Base-by-base conservation (phyloP, 192 early-diverging fungal species). In the Podila horticola region DNA sequence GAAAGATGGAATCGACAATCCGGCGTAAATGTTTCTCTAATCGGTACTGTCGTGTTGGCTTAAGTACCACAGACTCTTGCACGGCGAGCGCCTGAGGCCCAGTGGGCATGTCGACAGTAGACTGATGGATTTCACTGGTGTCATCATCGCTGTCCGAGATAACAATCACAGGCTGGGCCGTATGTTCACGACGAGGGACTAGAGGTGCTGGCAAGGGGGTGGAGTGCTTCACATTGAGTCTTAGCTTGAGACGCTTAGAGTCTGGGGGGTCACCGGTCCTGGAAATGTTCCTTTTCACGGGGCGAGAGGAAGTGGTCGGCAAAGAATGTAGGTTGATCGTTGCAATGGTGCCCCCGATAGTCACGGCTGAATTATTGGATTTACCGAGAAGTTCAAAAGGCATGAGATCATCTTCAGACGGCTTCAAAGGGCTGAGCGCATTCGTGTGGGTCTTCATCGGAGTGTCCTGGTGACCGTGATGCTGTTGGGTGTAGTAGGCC, bases 1-100 rank as follows among this genome's bases (percentile, higher is more conserved):
- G 68, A 62, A 70, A 70, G 68, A 70, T 70, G 20, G 58, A 41
- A 26, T 70, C 28, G 30, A 70, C 50, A n/a, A 52, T 11, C 11
- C 33, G 51, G 20, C 52, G 51, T 29, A 66, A n/a, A n/a, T 45
- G 64, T 49, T 66, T 41, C 13, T 50, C 45, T 26, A 51, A 50
- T 34, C 29, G 26, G 29, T 24, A 55, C 52, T 10, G 41, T 45
- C 13, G 41, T 45, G 41, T 12, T 45, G 41, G 41, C 15, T 12
- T 45, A 2, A 13, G 9, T 36, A 11, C 34, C 34, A 11, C 34
- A 36, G 34, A 36, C 34, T 0, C 34, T 36, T 36, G 34, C 34
- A 36, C 7, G 34, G 10, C 34, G 0, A 36, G 0, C 41, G 15
- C 41, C 3, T 15, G 41, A 17, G 41, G 3, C 41, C 13, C 11